Conservation (phyloP, 176 grass and related monocot genomes). For the Oryza rufipogon region DNA sequence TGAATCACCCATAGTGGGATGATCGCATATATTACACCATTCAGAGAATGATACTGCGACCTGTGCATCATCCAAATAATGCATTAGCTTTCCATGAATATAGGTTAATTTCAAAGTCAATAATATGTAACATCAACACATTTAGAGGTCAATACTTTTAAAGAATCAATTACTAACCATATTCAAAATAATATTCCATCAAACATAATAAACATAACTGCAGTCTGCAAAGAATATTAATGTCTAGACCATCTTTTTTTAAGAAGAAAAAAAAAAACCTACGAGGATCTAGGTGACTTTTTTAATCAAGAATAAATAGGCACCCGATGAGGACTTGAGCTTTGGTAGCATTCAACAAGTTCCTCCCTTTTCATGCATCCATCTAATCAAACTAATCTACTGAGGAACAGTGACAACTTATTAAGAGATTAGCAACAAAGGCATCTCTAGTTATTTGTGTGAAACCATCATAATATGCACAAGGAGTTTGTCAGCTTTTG, state of each 20-base stretch:
- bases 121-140: neutral
- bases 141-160: neutral
- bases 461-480: neutral
- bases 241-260: neutral
- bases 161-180: slow-evolving; percentile 5
- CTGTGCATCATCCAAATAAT: slow-evolving; percentile 51
- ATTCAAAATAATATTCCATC: neutral
- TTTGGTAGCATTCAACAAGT: neutral
- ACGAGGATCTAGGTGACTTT: no score
- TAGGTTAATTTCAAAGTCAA: slow-evolving; percentile 4
- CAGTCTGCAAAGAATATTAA: neutral
- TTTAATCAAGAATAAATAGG: no score
- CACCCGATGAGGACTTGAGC: no score
- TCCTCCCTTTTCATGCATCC: neutral
- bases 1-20: slow-evolving; percentile 72
- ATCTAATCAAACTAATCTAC: neutral
- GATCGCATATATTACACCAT: slow-evolving; percentile 92
- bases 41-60: slow-evolving; percentile 76
- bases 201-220: neutral
- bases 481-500: neutral
- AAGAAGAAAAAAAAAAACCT: no score
- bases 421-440: neutral
- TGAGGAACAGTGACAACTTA: neutral
- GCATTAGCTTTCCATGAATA: slow-evolving; percentile 28
- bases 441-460: neutral